Evolutionary conservation across 352 stramenopile species (phyloP).

Genomic region (Globisporangium viniferum): DNA sequence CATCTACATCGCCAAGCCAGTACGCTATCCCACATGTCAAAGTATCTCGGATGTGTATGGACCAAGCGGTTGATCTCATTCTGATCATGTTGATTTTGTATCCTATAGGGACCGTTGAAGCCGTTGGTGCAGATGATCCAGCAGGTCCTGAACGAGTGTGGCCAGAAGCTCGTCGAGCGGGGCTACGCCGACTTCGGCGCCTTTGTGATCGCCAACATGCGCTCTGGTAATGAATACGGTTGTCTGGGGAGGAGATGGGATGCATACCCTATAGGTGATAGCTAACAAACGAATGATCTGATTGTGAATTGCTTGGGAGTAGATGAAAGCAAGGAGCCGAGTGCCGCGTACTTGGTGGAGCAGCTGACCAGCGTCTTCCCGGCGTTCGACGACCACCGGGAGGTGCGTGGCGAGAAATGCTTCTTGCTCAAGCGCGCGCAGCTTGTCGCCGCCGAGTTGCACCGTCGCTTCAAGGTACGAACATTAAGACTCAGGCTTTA

Average conservation of each 20-base stretch:
- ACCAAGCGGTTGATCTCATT: neutral
- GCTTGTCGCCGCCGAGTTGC: conserved; percentile 43
- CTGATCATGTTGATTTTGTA: neutral
- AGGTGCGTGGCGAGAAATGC: conserved; percentile 40
- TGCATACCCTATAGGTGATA: no score
- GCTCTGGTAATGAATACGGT: conserved; percentile 6
- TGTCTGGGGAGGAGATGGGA: no score
- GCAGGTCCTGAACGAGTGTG: conserved; percentile 57
- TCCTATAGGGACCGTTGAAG: conserved; percentile 52
- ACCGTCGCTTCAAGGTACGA: conserved; percentile 64
- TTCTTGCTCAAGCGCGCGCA: conserved; percentile 77
- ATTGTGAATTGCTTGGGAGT: neutral
- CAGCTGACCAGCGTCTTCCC: conserved; percentile 55
- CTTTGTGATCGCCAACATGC: conserved; percentile 65
- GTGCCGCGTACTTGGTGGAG: conserved; percentile 51
- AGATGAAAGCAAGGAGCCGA: conserved; percentile 25
- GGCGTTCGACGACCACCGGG: conserved; percentile 66
- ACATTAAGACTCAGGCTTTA: neutral
- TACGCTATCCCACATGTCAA: conserved; percentile 16
- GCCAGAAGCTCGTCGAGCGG: conserved; percentile 50
- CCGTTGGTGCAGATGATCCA: conserved; percentile 62
- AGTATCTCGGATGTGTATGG: neutral
- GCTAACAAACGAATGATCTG: no score
- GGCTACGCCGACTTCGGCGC: conserved; percentile 63
- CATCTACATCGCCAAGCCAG: conserved; percentile 81